Conservation (phyloP, 1,284 basidiomycete species). For the Microbotryum violaceum region DNA sequence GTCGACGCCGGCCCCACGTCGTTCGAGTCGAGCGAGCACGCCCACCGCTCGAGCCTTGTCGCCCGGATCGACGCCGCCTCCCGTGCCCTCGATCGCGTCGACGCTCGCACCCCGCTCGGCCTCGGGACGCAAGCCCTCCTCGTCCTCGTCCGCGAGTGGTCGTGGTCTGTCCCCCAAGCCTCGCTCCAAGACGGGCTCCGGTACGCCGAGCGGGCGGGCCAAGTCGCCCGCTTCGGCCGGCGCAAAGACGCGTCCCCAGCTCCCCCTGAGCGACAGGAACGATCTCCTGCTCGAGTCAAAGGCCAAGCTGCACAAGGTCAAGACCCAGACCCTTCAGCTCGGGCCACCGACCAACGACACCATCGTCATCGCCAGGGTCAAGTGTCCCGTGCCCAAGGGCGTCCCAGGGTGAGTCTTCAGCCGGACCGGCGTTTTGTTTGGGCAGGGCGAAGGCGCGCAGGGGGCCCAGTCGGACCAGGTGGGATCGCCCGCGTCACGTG, state of each 20-base stretch:
- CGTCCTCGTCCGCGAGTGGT: not conserved
- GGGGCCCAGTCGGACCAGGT: not conserved
- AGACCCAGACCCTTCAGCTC: constrained; percentile 33
- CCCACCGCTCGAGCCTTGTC: constrained; percentile 2
- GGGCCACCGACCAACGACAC: constrained; percentile 21
- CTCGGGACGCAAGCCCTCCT: not conserved
- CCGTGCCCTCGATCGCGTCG: constrained; percentile 12
- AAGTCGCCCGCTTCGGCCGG: no score
- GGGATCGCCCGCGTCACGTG: constrained; percentile 12
- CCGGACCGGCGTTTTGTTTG: constrained; percentile 46
- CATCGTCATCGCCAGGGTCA: constrained; percentile 83
- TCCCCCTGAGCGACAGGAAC: constrained; percentile 29
- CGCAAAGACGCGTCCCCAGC: constrained; percentile 7
- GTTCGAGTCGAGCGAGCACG: constrained; percentile 19
- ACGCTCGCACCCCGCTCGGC: constrained; percentile 9
- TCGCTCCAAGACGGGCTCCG: no score
- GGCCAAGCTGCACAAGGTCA: constrained; percentile 32
- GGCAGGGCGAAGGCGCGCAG: not conserved
- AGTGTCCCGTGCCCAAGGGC: constrained; percentile 64
- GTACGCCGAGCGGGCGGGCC: no score
- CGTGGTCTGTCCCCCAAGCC: no score
- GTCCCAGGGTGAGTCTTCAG: constrained; percentile 27
- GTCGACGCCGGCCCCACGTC: constrained; percentile 14
- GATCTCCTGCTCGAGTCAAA: constrained; percentile 22
- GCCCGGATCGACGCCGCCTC: no score